phyloP scores from a whole-genome alignment of 345 rosid species.

The Ceriops decandra region DNA sequence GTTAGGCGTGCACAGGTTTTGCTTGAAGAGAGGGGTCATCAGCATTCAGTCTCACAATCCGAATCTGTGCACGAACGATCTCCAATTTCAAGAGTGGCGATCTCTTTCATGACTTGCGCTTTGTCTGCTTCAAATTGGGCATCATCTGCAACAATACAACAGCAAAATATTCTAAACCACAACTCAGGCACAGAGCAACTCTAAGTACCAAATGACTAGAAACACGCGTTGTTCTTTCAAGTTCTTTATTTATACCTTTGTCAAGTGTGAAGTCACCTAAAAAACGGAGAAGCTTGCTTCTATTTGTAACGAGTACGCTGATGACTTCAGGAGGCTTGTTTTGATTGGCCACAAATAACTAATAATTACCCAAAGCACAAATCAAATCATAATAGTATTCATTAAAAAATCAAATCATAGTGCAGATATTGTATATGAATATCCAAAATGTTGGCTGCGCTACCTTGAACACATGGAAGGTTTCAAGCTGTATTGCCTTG shows the following conservation, averaged over 20 bases:
- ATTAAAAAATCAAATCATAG: not conserved
- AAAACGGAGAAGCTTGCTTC: slow-evolving; percentile 21
- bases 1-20: not conserved
- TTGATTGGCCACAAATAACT: slow-evolving; percentile 25
- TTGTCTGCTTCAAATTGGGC: slow-evolving; percentile 41
- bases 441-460: not conserved
- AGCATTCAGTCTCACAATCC: slow-evolving; percentile 12
- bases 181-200: not conserved
- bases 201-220: too few relatives aligned
- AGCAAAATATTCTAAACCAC: not conserved
- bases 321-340: slow-evolving; percentile 20
- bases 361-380: not conserved
- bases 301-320: slow-evolving; percentile 17
- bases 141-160: slow-evolving; percentile 23
- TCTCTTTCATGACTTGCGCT: slow-evolving; percentile 30
- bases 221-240: not conserved
- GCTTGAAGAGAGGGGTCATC: not conserved
- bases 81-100: slow-evolving; percentile 24
- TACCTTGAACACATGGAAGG: slow-evolving; percentile 27
- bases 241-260: slow-evolving; percentile 9
- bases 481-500: slow-evolving; percentile 20
- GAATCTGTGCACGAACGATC: slow-evolving; percentile 23
- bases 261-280: slow-evolving; percentile 17
- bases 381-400: not conserved
- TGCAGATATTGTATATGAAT: not conserved